phyloP scores from a whole-genome alignment of 441 rosid species.

The Adansonia rubrostipa region DNA sequence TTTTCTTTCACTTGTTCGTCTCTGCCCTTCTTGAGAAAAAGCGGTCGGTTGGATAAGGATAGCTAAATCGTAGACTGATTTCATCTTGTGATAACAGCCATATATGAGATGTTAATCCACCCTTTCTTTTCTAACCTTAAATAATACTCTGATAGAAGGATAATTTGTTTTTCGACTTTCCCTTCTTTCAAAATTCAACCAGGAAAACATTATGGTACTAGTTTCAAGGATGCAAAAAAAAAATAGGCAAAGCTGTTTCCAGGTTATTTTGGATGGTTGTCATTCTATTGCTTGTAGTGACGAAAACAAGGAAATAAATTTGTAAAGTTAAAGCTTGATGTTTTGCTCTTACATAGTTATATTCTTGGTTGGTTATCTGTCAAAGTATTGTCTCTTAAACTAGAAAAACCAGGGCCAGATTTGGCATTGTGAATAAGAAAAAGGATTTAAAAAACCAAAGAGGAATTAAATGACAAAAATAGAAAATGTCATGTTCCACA shows the following conservation, averaged over 20 bases:
- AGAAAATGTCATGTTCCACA: not conserved
- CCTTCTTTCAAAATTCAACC: not conserved
- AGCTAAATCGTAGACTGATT: conserved; percentile 25
- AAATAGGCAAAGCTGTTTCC: not conserved
- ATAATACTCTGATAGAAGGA: conserved; percentile 17
- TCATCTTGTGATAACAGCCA: not conserved
- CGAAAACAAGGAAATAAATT: not conserved
- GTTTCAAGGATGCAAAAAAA: conserved; percentile 18
- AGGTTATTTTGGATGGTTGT: not conserved
- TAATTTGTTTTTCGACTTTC: not conserved
- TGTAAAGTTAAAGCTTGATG: not conserved
- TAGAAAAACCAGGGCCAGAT: not conserved
- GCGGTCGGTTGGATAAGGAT: conserved; percentile 9
- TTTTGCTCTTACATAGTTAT: not conserved
- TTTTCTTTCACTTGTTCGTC: conserved; percentile 29
- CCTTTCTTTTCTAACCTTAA: not conserved
- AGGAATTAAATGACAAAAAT: not conserved
- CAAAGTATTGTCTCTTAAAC: too few relatives aligned
- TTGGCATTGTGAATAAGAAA: not conserved
- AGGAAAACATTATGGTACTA: conserved; percentile 19
- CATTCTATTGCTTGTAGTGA: not conserved
- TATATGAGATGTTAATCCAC: conserved; percentile 6
- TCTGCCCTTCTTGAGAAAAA: not conserved
- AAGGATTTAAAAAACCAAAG: too few relatives aligned
- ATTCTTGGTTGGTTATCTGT: not conserved